phyloP scores from a whole-genome alignment of 805 yeast species.

The Candida vartiovaarae region DNA sequence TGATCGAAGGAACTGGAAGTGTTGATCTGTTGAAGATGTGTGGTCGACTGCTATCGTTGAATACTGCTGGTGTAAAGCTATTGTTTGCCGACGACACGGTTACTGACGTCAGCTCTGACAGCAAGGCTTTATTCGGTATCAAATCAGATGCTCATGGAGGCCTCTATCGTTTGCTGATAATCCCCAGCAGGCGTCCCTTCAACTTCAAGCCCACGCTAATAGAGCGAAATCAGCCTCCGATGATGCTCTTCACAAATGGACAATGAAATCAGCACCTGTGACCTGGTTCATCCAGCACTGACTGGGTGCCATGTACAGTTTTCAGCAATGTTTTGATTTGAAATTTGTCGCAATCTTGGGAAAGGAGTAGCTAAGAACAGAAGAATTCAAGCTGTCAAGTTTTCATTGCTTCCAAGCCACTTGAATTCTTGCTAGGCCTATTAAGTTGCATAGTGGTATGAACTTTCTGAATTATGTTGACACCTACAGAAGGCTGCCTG shows the following conservation, averaged over 20 bases:
- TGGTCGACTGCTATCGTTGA: not conserved
- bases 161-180: not conserved
- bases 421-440: no score
- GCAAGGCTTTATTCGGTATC: not conserved
- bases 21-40: not conserved
- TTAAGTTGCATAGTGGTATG: no score
- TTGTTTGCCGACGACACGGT: not conserved
- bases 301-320: not conserved
- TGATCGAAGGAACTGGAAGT: not conserved
- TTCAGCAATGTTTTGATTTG: not conserved
- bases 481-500: no score
- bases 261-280: no score
- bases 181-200: not conserved
- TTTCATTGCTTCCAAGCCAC: no score
- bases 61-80: not conserved
- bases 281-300: not conserved
- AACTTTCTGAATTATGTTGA: no score
- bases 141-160: not conserved
- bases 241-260: no score
- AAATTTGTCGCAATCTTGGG: no score
- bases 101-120: not conserved
- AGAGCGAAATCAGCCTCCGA: no score
- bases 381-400: no score
- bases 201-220: no score
- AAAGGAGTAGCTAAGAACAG: no score